Evolutionary conservation across 1,284 basidiomycete species (phyloP), one percentile per base, ranked within the genome.

Genomic region (Caloboletus firmus): DNA sequence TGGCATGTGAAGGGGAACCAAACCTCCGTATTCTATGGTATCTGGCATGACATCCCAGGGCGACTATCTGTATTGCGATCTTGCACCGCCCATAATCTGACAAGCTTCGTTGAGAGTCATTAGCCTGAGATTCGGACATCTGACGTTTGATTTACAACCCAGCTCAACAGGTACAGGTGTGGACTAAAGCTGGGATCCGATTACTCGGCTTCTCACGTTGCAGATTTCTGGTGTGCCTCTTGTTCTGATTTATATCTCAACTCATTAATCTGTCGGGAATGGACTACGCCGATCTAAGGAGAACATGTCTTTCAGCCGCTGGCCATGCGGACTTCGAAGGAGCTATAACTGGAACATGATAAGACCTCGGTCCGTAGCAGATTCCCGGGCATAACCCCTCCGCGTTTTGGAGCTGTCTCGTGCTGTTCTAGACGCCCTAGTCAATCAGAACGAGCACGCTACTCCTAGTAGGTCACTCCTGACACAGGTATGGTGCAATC

Each of bases 401-500:
- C 41, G n/a, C 35, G 30, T 47, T 52, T 44, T 40, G 51, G 31
- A 44, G 20, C 22, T 43, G 13, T 17, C 20, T 22, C 31, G 24
- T 44, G 35, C 11, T 15, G 17, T 8, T 17, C n/a, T 30, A 4
- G 18, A 51, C 45, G 18, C 12, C 43, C 20, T 40, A 28, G 40
- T 42, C 20, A 49, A 35, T 52, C 49, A 55, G 39, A 43, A 53
- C 24, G 55, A 54, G 51, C 39, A 42, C 46, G 36, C 28, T 13
- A 42, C 47, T 55, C 44, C 32, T 46, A 55, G 52, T 53, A 46
- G 48, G 54, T 43, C 43, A 37, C 22, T 60, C 67, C 64, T 65
- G 60, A 56, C 55, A 50, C 61, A 67, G 57, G 57, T 69, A 70
- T 64, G 56, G 57, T 59, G 58, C 59, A 58, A 65, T 66, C 42